A percentile compares a stretch with the other conserved stretches of the same genome.
phyloP scores from a whole-genome alignment of 768 basidiomycete genomes.

The Mycena leptocephala region DNA sequence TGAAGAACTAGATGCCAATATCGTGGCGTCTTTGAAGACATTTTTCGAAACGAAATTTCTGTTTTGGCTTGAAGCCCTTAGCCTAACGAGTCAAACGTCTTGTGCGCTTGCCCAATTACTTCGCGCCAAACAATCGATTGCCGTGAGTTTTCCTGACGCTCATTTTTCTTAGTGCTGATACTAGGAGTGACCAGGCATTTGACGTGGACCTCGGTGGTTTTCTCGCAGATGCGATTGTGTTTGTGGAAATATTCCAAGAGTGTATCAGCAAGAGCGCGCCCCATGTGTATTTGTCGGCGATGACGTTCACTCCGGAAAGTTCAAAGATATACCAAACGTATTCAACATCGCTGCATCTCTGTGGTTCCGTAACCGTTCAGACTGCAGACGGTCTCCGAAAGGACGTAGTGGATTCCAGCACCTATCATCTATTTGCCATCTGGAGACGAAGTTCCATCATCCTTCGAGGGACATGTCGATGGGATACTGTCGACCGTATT shows the following conservation, averaged over 20 bases:
- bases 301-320: slow-evolving; percentile 2
- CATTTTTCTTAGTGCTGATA: neutral
- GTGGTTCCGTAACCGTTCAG: slow-evolving; percentile 2
- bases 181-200: neutral
- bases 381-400: slow-evolving; percentile 3
- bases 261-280: slow-evolving; percentile 34
- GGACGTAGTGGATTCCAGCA: neutral
- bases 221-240: slow-evolving; percentile 12
- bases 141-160: neutral
- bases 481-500: slow-evolving; percentile 9
- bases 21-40: neutral
- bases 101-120: neutral
- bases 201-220: neutral
- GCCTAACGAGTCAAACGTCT: neutral
- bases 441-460: neutral
- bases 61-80: slow-evolving; percentile 31
- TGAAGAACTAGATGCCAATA: neutral
- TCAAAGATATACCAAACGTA: slow-evolving; percentile 26
- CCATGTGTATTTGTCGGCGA: slow-evolving; percentile 31
- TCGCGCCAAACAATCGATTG: neutral
- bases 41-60: slow-evolving; percentile 30
- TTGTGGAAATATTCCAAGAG: slow-evolving; percentile 18
- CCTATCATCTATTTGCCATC: neutral
- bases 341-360: neutral
- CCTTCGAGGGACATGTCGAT: slow-evolving; percentile 26